These are phyloP conservation scores for Suillus spraguei DNA, from an alignment of 768 basidiomycete genomes.

Conservation along the genomic window DNA sequence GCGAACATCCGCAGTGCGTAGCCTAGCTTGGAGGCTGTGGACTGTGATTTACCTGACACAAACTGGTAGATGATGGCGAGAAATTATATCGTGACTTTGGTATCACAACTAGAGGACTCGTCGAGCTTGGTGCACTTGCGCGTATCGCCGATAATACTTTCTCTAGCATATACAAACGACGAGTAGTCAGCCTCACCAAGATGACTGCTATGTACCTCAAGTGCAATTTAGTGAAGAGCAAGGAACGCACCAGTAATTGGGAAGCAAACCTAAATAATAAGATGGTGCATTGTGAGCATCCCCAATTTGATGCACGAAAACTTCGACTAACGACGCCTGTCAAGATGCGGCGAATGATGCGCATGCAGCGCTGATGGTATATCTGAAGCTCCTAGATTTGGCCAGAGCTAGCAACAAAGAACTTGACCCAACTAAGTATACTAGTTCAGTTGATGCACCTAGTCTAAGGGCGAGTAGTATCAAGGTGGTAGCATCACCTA, in stretches of 20 bases:
- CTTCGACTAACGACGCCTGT: background rate
- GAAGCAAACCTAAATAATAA: slow-evolving; percentile 36
- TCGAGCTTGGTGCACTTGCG: slow-evolving; percentile 50
- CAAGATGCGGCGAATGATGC: slow-evolving; percentile 57
- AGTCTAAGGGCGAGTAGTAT: slow-evolving; percentile 2
- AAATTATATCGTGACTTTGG: slow-evolving; percentile 52
- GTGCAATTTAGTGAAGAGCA: slow-evolving; percentile 44
- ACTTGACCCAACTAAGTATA: slow-evolving; percentile 25
- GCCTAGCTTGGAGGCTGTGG: background rate
- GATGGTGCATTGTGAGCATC: slow-evolving; percentile 41
- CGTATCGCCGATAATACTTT: slow-evolving; percentile 41
- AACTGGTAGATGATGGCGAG: slow-evolving; percentile 44
- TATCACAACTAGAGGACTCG: slow-evolving; percentile 41
- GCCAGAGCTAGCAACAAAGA: slow-evolving; percentile 25
- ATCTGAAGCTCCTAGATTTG: slow-evolving; percentile 37
- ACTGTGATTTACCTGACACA: background rate
- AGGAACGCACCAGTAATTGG: slow-evolving; percentile 52
- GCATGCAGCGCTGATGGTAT: slow-evolving; percentile 48
- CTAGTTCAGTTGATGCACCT: slow-evolving; percentile 28
- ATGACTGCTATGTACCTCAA: slow-evolving; percentile 45
- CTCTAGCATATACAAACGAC: slow-evolving; percentile 33
- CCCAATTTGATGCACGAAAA: background rate
- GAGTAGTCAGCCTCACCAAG: slow-evolving; percentile 44
- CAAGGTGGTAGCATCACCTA: background rate
- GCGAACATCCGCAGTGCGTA: slow-evolving; percentile 50